Evolutionary conservation across 768 basidiomycete genomes (phyloP).

Genomic region (Leucogyrophana mollusca): DNA sequence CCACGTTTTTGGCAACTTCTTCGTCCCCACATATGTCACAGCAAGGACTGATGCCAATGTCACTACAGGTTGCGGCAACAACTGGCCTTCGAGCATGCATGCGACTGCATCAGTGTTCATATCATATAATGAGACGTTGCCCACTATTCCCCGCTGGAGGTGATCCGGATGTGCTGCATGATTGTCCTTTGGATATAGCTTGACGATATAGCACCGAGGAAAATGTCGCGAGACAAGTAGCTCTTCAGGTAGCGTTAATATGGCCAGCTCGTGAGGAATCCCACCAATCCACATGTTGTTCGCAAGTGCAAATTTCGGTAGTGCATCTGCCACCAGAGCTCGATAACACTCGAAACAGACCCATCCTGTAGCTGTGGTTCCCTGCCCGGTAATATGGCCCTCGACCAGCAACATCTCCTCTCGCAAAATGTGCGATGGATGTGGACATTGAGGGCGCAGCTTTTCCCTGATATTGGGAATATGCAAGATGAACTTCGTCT

Average conservation of each 20-base stretch:
- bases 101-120: slow-evolving; percentile 18
- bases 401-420: neutral
- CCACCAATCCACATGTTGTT: slow-evolving; percentile 41
- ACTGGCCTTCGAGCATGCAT: slow-evolving; percentile 21
- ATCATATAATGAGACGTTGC: slow-evolving; percentile 33
- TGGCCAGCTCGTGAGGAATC: slow-evolving; percentile 22
- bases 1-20: slow-evolving; percentile 13
- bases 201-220: slow-evolving; percentile 33
- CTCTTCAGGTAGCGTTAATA: slow-evolving; percentile 33
- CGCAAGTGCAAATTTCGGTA: slow-evolving; percentile 26
- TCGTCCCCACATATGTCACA: slow-evolving; percentile 29
- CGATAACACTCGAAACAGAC: neutral
- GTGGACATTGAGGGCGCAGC: neutral
- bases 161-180: slow-evolving; percentile 11
- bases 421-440: neutral
- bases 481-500: neutral
- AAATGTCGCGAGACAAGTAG: slow-evolving; percentile 32
- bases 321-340: neutral
- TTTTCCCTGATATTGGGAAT: neutral
- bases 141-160: slow-evolving; percentile 23
- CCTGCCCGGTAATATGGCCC: neutral
- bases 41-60: slow-evolving; percentile 28
- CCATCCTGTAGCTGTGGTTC: neutral
- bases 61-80: slow-evolving; percentile 21
- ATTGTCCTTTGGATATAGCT: slow-evolving; percentile 32